Evolutionary conservation across 108 stramenopile species (phyloP).

Genomic region (Discostella stelligeroides): DNA sequence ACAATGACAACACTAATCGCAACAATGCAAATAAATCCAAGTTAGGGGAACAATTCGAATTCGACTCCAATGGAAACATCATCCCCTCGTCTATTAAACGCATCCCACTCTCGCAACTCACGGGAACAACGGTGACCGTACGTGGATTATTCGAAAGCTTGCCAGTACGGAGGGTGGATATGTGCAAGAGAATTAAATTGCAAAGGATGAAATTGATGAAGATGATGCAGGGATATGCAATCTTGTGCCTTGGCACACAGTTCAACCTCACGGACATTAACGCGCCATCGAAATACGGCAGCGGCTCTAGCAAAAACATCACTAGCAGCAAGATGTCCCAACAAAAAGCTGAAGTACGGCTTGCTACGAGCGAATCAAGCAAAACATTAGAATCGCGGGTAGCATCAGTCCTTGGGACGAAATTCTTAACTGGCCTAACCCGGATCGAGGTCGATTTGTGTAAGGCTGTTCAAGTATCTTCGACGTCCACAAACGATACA

Average conservation of each 20-base stretch:
- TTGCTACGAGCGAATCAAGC: slow-evolving; percentile 57
- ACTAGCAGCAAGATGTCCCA: slow-evolving; percentile 10
- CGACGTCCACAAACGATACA: slow-evolving; percentile 1
- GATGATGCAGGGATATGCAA: slow-evolving; percentile 83
- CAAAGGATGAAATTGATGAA: slow-evolving; percentile 74
- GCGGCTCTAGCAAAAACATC: background rate
- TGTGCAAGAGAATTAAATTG: slow-evolving; percentile 64
- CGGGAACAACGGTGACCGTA: slow-evolving; percentile 89
- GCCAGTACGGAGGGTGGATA: slow-evolving; percentile 82
- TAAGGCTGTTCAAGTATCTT: slow-evolving; percentile 12
- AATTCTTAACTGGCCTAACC: slow-evolving; percentile 58
- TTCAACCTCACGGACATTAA: slow-evolving; percentile 72
- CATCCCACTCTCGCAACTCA: slow-evolving; percentile 49
- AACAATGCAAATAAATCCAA: background rate
- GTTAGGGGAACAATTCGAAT: slow-evolving; percentile 68
- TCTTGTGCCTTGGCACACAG: slow-evolving; percentile 70
- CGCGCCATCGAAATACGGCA: background rate
- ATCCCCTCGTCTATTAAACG: slow-evolving; percentile 19
- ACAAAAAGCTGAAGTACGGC: slow-evolving; percentile 42
- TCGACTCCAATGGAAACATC: slow-evolving; percentile 54
- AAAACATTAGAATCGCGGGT: slow-evolving; percentile 60
- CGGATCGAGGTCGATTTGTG: slow-evolving; percentile 54
- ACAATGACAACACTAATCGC: slow-evolving; percentile 18
- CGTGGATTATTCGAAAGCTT: slow-evolving; percentile 75
- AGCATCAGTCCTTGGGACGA: slow-evolving; percentile 65